These are phyloP conservation scores for Coemansia sp. DNA, from an alignment of 192 early-diverging fungal genomes.

Conservation along the genomic window DNA sequence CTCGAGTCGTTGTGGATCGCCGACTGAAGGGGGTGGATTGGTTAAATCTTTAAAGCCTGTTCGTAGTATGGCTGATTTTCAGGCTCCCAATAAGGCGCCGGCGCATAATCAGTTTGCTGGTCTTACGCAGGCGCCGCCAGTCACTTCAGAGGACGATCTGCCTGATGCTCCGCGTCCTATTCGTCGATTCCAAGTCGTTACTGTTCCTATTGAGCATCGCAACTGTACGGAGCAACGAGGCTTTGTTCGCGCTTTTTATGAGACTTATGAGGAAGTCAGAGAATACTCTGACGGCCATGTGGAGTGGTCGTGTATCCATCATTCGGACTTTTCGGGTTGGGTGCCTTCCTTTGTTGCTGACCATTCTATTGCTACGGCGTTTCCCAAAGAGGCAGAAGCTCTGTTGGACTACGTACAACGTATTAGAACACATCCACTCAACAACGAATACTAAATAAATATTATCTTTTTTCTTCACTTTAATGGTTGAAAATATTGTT, in stretches of 20 bases:
- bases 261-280: conserved; percentile 44
- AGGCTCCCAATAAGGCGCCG: not conserved
- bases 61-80: conserved; percentile 16
- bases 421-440: not conserved
- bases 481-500: too few species aligned
- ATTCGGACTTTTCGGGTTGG: conserved; percentile 49
- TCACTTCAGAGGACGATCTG: not conserved
- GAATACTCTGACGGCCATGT: conserved; percentile 34
- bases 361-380: conserved; percentile 31
- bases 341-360: conserved; percentile 42
- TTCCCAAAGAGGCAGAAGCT: conserved; percentile 38
- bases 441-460: conserved; percentile 6
- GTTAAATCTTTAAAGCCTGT: conserved; percentile 5
- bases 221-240: conserved; percentile 30
- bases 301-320: conserved; percentile 44
- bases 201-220: conserved; percentile 21
- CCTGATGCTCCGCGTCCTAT: conserved; percentile 2
- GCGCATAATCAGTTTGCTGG: conserved; percentile 20
- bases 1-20: not conserved
- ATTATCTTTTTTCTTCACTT: too few species aligned
- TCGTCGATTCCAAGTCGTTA: conserved; percentile 39
- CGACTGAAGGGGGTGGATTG: too few species aligned
- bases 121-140: not conserved
- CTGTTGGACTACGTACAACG: conserved; percentile 29
- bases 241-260: conserved; percentile 38